Base-by-base conservation (phyloP, 345 rosid species). In the Physaria fendleri region DNA sequence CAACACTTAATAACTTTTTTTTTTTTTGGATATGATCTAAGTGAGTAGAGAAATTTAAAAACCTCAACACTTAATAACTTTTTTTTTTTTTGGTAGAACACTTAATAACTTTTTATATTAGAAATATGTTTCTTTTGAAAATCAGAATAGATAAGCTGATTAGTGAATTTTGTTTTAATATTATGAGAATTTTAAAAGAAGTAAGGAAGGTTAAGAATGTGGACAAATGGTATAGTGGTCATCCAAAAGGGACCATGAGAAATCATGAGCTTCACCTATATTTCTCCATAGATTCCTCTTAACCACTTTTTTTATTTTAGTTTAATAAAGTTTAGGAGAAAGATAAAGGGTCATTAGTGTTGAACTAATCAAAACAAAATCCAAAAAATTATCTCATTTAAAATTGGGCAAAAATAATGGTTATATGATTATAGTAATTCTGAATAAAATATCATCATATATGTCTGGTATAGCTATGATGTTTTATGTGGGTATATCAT, bases 261-360 rank as follows among this genome's bases (percentile, higher is more conserved):
- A 68, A 60, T 68, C 47, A 60, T 68, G 67, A 68, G 56, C 20
- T 60, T 68, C 27, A 44, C 48, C 67, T 44, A 68, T 62, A 68
- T 25, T 52, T 68, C 66, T n/a, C 67, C 67, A 52, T 68, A 47
- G 60, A 43, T 52, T 68, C 67, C 73, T 68, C 55, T 55, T 61
- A 59, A 59, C 47, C 27, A 68, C 72, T 15, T 59, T 68, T 23
- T 43, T 12, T 30, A 30, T 32, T 35, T 41, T 58, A 41, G n/a
- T n/a, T 12, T 64, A 18, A 51, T 60, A 14, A 59, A 37, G 45
- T 32, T 49, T 15, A 49, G 1, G 53, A 47, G 21, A 65, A 34
- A 38, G 27, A 38, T 39, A 17, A 52, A 42, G 52, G 21, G 37
- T 43, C 62, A 68, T 52, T 43, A 68, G 56, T 51, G 20, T 45